Percentiles rank a stretch among this genome's conserved stretches.
Evolutionary conservation across 2,329 filamentous ascomycete genomes (phyloP).

Genomic region (Aureobasidium musti): DNA sequence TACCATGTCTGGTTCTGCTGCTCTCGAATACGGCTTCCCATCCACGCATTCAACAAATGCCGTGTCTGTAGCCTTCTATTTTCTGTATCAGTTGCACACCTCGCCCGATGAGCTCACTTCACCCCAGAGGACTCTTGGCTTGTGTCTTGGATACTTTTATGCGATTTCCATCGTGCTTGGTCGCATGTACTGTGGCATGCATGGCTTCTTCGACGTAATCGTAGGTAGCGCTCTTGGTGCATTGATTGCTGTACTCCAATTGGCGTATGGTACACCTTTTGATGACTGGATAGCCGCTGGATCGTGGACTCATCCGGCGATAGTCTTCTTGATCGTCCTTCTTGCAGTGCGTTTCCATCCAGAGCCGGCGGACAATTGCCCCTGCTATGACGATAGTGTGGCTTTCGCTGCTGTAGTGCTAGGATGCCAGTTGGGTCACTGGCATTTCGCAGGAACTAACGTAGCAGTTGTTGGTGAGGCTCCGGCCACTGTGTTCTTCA

Average conservation of each 20-base stretch:
- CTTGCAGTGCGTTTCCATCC: constrained; percentile 85
- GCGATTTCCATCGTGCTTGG: constrained; percentile 86
- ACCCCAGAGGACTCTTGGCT: constrained; percentile 53
- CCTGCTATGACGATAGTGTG: constrained; percentile 95
- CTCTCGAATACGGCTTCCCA: constrained; percentile 94
- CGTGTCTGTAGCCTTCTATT: constrained; percentile 88
- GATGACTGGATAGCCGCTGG: constrained; percentile 71
- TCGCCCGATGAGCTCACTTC: constrained; percentile 61
- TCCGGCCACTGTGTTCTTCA: constrained; percentile 64
- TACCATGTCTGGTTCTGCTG: constrained; percentile 94
- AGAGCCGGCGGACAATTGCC: constrained; percentile 94
- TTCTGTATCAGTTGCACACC: constrained; percentile 67
- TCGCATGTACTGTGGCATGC: constrained; percentile 96
- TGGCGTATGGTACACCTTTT: constrained; percentile 58
- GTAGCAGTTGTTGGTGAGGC: constrained; percentile 56
- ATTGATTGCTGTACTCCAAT: constrained; percentile 59
- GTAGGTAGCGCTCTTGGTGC: constrained; percentile 77
- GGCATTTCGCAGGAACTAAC: constrained; percentile 70
- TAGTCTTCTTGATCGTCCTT: constrained; percentile 67
- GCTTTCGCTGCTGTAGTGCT: constrained; percentile 89
- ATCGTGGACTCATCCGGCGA: constrained; percentile 63
- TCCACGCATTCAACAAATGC: constrained; percentile 98
- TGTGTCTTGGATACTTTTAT: constrained; percentile 77
- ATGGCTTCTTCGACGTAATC: constrained; percentile 90
- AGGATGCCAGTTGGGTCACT: constrained; percentile 77